Conservation (phyloP, 495 filamentous ascomycete genomes). For the Neurospora africana region DNA sequence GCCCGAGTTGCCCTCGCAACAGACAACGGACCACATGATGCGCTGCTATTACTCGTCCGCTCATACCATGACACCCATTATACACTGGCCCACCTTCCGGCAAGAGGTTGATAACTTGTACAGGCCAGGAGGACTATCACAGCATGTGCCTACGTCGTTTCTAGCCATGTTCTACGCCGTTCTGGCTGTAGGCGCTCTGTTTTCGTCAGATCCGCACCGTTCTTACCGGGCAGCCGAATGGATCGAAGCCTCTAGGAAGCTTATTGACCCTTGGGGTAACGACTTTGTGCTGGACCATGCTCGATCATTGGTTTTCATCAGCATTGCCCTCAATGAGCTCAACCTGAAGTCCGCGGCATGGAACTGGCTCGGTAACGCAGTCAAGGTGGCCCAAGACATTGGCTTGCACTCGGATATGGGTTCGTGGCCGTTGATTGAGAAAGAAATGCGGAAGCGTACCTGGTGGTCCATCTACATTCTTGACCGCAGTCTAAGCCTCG, state of each 20-base stretch:
- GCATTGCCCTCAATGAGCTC: constrained; percentile 74
- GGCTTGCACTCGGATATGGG: constrained; percentile 72
- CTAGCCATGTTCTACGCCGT: constrained; percentile 74
- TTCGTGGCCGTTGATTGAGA: constrained; percentile 64
- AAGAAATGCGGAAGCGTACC: constrained; percentile 77
- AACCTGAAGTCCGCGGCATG: constrained; percentile 85
- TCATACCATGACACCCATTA: constrained; percentile 69
- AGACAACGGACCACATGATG: constrained; percentile 64
- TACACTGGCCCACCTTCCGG: constrained; percentile 83
- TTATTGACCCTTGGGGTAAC: constrained; percentile 77
- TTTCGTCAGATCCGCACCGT: constrained; percentile 42
- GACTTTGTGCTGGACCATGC: constrained; percentile 72
- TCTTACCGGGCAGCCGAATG: constrained; percentile 58
- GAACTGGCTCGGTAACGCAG: constrained; percentile 79
- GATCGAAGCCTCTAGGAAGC: constrained; percentile 55
- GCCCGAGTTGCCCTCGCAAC: constrained; percentile 60
- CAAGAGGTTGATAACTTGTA: constrained; percentile 71
- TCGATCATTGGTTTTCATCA: constrained; percentile 58
- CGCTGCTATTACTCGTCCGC: constrained; percentile 63
- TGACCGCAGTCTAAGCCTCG: constrained; percentile 73
- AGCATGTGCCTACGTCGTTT: constrained; percentile 45
- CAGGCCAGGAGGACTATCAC: constrained; percentile 50
- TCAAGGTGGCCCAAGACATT: constrained; percentile 78
- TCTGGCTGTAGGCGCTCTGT: constrained; percentile 75
- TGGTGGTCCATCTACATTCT: constrained; percentile 95